Conservation (phyloP, 306 rosid species). For the Abrus pulchellus region DNA sequence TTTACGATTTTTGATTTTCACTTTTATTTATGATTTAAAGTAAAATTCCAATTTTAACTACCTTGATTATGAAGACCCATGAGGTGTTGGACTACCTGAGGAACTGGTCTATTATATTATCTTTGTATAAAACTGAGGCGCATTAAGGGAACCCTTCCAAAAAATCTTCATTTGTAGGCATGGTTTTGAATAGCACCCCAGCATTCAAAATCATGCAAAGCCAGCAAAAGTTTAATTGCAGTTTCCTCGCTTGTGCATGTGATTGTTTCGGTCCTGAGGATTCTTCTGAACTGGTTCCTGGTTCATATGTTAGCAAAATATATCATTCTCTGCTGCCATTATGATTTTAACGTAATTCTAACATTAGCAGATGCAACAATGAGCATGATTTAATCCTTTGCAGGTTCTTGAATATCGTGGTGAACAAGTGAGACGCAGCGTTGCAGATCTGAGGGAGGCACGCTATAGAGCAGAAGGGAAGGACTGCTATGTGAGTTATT, state of each 20-base stretch:
- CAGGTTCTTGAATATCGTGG: conserved; percentile 99
- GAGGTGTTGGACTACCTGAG: conserved; percentile 19
- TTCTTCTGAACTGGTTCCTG: conserved; percentile 20
- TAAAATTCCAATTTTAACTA: too few species aligned
- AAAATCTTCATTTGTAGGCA: not conserved
- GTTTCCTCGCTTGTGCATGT: not conserved
- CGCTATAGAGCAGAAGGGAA: conserved; percentile 85
- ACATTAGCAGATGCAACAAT: conserved; percentile 24
- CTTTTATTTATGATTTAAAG: too few species aligned
- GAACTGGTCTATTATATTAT: conserved; percentile 13
- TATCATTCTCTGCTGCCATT: conserved; percentile 2
- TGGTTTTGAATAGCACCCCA: conserved; percentile 25
- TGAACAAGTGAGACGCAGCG: conserved; percentile 92
- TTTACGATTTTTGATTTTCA: too few species aligned
- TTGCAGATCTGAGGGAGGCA: conserved; percentile 95
- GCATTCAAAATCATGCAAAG: conserved; percentile 1
- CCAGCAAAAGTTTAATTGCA: not conserved
- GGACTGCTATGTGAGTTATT: conserved; percentile 90
- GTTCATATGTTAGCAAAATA: conserved; percentile 15
- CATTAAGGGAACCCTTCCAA: not conserved
- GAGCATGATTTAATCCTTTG: conserved; percentile 39
- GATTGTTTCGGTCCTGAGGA: conserved; percentile 31
- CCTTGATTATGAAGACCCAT: conserved; percentile 1
- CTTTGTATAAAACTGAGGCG: conserved; percentile 4
- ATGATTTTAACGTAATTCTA: conserved; percentile 27